A percentile compares a stretch with the other conserved stretches of the same genome.
Evolutionary conservation across 2,329 filamentous ascomycete genomes (phyloP).

Genomic region (Lachnellula willkommii): DNA sequence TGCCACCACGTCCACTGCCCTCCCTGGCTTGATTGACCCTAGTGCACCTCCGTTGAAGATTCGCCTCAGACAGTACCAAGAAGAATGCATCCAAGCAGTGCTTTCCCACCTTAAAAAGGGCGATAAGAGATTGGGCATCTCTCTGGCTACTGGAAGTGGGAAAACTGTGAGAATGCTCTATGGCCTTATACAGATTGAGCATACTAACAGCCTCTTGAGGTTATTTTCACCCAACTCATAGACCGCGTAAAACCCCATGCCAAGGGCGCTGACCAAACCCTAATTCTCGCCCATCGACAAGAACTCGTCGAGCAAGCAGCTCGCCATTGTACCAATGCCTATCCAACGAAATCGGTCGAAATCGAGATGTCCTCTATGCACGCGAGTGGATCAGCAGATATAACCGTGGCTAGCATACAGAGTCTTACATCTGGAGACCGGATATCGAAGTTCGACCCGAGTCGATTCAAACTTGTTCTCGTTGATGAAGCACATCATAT

Average conservation of each 20-base stretch:
- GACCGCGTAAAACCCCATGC: slow-evolving; percentile 60
- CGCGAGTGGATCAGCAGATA: slow-evolving; percentile 77
- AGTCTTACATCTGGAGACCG: slow-evolving; percentile 74
- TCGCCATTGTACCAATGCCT: slow-evolving; percentile 72
- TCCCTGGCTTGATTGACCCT: neutral
- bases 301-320: slow-evolving; percentile 95
- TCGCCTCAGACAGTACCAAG: slow-evolving; percentile 75
- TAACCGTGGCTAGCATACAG: slow-evolving; percentile 85
- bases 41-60: slow-evolving; percentile 33
- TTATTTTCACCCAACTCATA: slow-evolving; percentile 95
- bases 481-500: slow-evolving; percentile 98
- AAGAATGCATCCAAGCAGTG: slow-evolving; percentile 84
- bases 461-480: slow-evolving; percentile 77
- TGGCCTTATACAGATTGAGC: neutral
- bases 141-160: slow-evolving; percentile 79
- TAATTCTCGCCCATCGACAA: slow-evolving; percentile 86
- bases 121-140: slow-evolving; percentile 75
- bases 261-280: slow-evolving; percentile 62
- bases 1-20: slow-evolving; percentile 10
- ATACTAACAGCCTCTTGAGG: slow-evolving; percentile 41
- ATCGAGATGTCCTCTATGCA: slow-evolving; percentile 83
- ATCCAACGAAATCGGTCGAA: slow-evolving; percentile 75
- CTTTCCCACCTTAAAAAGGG: slow-evolving; percentile 63
- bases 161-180: slow-evolving; percentile 61
- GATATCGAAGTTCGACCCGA: slow-evolving; percentile 76